Base-by-base conservation (phyloP, 352 stramenopile genomes). In the Thraustotheca clavata region DNA sequence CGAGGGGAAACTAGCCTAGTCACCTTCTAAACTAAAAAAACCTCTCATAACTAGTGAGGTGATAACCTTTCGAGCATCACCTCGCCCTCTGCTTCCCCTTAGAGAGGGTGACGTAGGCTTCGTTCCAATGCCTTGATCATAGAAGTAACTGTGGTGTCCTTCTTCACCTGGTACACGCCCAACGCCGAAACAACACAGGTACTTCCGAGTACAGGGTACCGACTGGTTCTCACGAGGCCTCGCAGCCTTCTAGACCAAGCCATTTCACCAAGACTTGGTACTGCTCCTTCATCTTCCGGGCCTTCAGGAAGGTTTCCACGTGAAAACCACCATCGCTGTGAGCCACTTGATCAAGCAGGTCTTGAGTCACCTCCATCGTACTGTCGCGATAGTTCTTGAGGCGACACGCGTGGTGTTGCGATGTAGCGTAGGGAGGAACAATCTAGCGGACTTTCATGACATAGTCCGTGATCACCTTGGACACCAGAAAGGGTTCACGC, bases 191-290 rank as follows among this genome's bases (percentile, higher is more conserved):
- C 8, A 68, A 35, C 38, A 59, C 52, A 18, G 67, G 67, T 16
- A 72, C 59, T 29, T 72, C 61, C 7, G 69, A 40, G 9, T 38
- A 18, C 27, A 72, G 14, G 24, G 47, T 67, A 8, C 59, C 47
- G 26, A 49, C 61, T 6, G 46, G 43, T 40, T 73, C 55, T 59
- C 57, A 73, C 1, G 59, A 59, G 1, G 40, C 32, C 41, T 73
- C 57, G 16, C 49, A 35, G 27, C 63, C 68, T 6, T 73, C 68
- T 2, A 73, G 35, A 9, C 68, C 68, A 24, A 63, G 32, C 62
- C 68, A 71, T 26, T 73, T 57, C 22, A 71, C 54, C 8, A 40
- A 33, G 32, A 70, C 46, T 18, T 52, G 8, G 18, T 16, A 22
- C 43, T 70, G 8, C 39, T 39, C 14, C 47, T 32, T n/a, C 41